Percentiles rank a stretch among this genome's conserved stretches.
phyloP scores from a whole-genome alignment of 2,329 filamentous ascomycete species.

The Exophiala sp. region DNA sequence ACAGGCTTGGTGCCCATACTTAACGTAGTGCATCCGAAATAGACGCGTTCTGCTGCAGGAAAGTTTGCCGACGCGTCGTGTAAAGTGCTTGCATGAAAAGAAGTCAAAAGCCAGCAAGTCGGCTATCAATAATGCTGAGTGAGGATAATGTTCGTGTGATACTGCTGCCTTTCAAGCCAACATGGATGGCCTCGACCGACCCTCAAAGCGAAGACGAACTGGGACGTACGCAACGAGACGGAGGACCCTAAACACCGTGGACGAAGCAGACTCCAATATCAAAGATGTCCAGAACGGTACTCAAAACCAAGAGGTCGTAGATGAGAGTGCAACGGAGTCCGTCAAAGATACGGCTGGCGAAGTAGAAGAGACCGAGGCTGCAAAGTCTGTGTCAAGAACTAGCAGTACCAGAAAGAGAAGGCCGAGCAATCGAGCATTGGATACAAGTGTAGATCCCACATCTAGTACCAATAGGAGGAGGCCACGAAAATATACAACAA shows the following conservation, averaged over 20 bases:
- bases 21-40: too few relatives aligned
- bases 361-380: background rate
- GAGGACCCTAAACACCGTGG: slow-evolving; percentile 12
- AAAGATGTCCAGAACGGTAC: background rate
- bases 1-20: too few relatives aligned
- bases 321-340: background rate
- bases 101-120: background rate
- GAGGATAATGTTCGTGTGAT: too few relatives aligned
- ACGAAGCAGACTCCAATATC: background rate
- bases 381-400: background rate
- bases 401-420: background rate
- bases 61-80: slow-evolving; percentile 23
- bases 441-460: background rate
- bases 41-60: background rate
- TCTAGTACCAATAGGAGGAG: background rate
- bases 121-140: background rate
- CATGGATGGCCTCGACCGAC: slow-evolving; percentile 19
- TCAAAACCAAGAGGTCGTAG: background rate
- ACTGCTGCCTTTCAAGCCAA: too few relatives aligned
- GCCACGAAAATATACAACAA: background rate
- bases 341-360: background rate
- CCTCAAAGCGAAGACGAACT: slow-evolving; percentile 25
- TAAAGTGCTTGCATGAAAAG: slow-evolving; percentile 10
- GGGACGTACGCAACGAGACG: slow-evolving; percentile 22
- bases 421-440: background rate